Evolutionary conservation across 352 stramenopile genomes (phyloP).

Genomic region (Aphanomyces euteiches): DNA sequence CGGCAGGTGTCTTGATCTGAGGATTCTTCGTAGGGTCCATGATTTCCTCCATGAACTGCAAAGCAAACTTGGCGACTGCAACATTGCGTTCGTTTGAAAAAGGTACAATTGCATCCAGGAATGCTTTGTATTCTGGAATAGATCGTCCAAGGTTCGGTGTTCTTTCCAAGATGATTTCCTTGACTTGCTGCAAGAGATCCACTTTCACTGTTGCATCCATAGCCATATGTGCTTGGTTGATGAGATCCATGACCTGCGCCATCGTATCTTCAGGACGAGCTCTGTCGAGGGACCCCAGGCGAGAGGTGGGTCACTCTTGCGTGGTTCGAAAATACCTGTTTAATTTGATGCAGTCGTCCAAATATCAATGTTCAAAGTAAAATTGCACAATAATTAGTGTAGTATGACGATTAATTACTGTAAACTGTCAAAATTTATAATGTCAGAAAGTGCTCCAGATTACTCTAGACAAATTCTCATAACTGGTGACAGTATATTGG

Average conservation of each 20-base stretch:
- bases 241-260: conserved; percentile 23
- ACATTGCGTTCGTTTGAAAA: conserved; percentile 26
- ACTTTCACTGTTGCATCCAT: conserved; percentile 42
- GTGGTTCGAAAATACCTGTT: conserved; percentile 2
- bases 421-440: too few species aligned
- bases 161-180: conserved; percentile 61
- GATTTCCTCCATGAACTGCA: conserved; percentile 48
- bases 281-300: background rate
- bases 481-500: too few species aligned
- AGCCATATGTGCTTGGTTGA: conserved; percentile 18
- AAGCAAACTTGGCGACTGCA: conserved; percentile 33
- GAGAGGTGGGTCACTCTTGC: background rate
- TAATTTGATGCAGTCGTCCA: background rate
- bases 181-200: conserved; percentile 53
- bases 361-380: too few species aligned
- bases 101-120: conserved; percentile 41
- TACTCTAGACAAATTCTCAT: too few species aligned
- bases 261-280: conserved; percentile 3
- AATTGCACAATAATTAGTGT: too few species aligned
- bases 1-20: conserved; percentile 48
- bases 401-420: too few species aligned
- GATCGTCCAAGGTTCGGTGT: conserved; percentile 34
- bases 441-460: too few species aligned
- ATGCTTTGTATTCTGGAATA: conserved; percentile 51
- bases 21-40: conserved; percentile 33